These are phyloP conservation scores for Arctium minus DNA, from an alignment of 129 eudicot genomes.

Conservation along the genomic window DNA sequence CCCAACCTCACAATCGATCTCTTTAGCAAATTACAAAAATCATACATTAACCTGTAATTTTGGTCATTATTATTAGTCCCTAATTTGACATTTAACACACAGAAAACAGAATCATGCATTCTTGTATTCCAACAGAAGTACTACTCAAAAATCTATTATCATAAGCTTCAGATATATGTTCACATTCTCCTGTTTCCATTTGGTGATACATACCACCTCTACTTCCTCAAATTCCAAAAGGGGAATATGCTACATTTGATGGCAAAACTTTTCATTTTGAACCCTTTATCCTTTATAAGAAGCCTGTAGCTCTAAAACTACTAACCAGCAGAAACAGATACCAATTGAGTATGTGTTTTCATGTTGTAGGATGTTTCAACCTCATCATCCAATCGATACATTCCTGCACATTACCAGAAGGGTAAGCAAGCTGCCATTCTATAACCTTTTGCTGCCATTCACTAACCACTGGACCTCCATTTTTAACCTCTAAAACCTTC, in stretches of 20 bases:
- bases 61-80: no score
- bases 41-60: not conserved
- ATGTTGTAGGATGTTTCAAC: constrained; percentile 43
- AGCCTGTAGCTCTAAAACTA: not conserved
- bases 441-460: constrained; percentile 76
- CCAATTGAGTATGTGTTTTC: not conserved
- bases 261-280: not conserved
- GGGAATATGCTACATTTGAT: not conserved
- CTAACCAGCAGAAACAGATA: not conserved
- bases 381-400: constrained; percentile 73
- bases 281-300: not conserved
- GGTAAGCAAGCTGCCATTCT: constrained; percentile 92
- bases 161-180: not conserved
- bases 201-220: not conserved
- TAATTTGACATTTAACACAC: not conserved
- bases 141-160: not conserved
- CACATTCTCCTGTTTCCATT: not conserved
- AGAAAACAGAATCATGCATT: not conserved
- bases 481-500: constrained; percentile 52
- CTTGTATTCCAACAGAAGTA: not conserved
- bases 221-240: not conserved
- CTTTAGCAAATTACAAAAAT: not conserved
- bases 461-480: constrained; percentile 68
- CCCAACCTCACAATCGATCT: not conserved
- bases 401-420: constrained; percentile 57